Conservation (phyloP, 202 grass and related monocot genomes). For the Musa balbisiana region DNA sequence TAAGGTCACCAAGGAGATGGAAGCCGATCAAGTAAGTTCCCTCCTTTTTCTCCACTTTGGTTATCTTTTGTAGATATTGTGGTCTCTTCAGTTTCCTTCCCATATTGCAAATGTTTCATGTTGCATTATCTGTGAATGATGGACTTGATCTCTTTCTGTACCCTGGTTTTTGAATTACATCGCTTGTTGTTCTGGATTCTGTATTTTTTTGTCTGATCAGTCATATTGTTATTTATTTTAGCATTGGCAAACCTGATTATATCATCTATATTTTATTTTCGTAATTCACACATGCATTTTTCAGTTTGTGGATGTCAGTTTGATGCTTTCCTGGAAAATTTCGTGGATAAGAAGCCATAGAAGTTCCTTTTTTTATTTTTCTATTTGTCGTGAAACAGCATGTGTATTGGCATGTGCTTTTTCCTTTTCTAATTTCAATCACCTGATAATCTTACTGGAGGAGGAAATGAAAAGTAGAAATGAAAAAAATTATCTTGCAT, state of each 20-base stretch:
- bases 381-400: no score
- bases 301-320: not conserved
- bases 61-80: not conserved
- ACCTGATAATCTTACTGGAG: no score
- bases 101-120: not conserved
- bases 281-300: not conserved
- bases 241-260: not conserved
- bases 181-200: not conserved
- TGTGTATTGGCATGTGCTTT: no score
- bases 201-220: no score
- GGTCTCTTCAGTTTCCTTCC: no score
- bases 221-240: not conserved
- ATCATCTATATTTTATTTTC: not conserved
- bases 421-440: no score
- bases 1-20: conserved; percentile 62
- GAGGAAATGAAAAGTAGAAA: no score
- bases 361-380: no score
- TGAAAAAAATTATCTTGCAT: no score
- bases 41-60: not conserved
- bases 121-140: not conserved
- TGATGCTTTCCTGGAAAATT: no score
- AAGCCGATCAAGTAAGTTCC: conserved; percentile 50
- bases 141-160: no score
- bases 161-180: not conserved
- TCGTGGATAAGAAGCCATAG: no score